phyloP scores from a whole-genome alignment of 208 protist species.

The Acanthamoeba royreba region DNA sequence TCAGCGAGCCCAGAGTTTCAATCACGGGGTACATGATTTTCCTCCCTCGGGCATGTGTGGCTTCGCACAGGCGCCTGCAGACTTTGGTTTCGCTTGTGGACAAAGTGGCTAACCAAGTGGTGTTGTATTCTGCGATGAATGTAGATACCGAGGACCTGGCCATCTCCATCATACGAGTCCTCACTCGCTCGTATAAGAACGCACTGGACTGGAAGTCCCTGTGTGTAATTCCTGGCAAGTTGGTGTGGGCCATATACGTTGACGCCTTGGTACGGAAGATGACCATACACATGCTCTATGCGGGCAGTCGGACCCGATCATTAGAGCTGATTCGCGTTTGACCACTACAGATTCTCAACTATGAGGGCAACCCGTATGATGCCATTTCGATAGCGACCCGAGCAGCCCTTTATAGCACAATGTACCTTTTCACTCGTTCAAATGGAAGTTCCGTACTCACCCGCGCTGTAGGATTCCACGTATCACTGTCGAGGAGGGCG shows the following conservation, averaged over 20 bases:
- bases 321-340: background rate
- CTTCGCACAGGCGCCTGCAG: background rate
- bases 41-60: background rate
- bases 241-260: slow-evolving; percentile 65
- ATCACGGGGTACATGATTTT: background rate
- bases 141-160: slow-evolving; percentile 39
- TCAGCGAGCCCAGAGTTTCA: slow-evolving; percentile 64
- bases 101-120: background rate
- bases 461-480: background rate
- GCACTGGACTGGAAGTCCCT: slow-evolving; percentile 42
- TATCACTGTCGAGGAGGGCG: background rate
- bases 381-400: slow-evolving; percentile 60
- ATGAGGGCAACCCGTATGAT: slow-evolving; percentile 62
- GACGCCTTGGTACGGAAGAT: slow-evolving; percentile 56
- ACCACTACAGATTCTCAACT: slow-evolving; percentile 43
- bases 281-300: background rate
- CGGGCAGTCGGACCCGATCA: background rate
- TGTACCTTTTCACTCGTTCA: background rate
- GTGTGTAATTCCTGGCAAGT: slow-evolving; percentile 52
- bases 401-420: slow-evolving; percentile 58
- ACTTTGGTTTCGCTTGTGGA: background rate
- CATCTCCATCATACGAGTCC: slow-evolving; percentile 52
- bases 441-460: background rate
- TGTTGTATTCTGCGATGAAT: too few species aligned
- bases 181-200: slow-evolving; percentile 47